Percentiles rank a stretch among this genome's conserved stretches.
Evolutionary conservation across 371 early-diverging fungal species (phyloP).

Genomic region (Apophysomyces variabilis): DNA sequence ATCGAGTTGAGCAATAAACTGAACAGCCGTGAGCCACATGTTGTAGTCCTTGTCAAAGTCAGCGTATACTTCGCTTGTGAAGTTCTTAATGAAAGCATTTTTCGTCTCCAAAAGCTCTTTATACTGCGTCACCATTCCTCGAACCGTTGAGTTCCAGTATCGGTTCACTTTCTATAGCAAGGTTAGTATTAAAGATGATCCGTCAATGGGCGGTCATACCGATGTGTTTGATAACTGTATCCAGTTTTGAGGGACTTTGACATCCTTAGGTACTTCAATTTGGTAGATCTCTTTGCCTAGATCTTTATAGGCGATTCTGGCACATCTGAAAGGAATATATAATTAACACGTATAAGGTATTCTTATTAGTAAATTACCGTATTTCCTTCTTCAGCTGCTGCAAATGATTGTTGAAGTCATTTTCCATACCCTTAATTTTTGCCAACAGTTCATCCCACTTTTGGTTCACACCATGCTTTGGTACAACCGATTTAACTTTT

Average conservation of each 20-base stretch:
- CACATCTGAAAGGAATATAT: constrained; percentile 32
- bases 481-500: constrained; percentile 64
- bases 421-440: constrained; percentile 60
- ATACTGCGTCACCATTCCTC: constrained; percentile 68
- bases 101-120: constrained; percentile 89
- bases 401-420: constrained; percentile 70
- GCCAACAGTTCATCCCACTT: constrained; percentile 74
- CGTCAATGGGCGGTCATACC: constrained; percentile 36
- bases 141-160: constrained; percentile 83
- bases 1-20: constrained; percentile 88
- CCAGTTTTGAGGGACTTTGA: constrained; percentile 85
- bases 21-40: constrained; percentile 74
- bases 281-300: constrained; percentile 96
- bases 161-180: constrained; percentile 73
- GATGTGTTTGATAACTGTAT: constrained; percentile 78
- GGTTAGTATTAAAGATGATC: neutral
- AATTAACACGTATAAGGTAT: neutral
- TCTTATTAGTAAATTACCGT: constrained; percentile 40
- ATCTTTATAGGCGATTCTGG: constrained; percentile 78
- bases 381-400: constrained; percentile 63
- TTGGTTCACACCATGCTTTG: constrained; percentile 75
- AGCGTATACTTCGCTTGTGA: constrained; percentile 72
- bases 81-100: constrained; percentile 65
- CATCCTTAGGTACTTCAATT: constrained; percentile 84
- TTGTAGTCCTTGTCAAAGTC: constrained; percentile 80